Conservation (phyloP, 169 alveolate species). For the Theileria annulata region DNA sequence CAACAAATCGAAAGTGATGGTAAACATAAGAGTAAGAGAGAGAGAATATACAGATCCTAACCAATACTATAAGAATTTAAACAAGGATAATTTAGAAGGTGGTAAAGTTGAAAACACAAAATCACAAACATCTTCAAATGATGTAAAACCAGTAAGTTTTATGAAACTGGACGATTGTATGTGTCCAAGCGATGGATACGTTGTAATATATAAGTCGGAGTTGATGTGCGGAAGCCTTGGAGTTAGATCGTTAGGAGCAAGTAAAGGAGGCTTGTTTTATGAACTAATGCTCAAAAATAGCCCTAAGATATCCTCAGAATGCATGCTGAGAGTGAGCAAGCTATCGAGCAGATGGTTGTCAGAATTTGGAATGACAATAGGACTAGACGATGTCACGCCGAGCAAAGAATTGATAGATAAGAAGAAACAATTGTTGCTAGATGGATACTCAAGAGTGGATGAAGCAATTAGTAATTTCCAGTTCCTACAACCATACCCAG, state of each 20-base stretch:
- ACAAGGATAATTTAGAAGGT: not conserved
- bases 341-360: slow-evolving; percentile 94
- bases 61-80: not conserved
- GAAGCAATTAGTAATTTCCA: slow-evolving; percentile 82
- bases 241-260: slow-evolving; percentile 90
- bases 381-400: slow-evolving; percentile 97
- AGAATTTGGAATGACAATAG: slow-evolving; percentile 97
- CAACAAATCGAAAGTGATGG: slow-evolving; percentile 79
- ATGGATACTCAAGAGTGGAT: slow-evolving; percentile 88
- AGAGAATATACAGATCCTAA: slow-evolving; percentile 75
- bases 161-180: slow-evolving; percentile 40
- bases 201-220: slow-evolving; percentile 92
- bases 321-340: slow-evolving; percentile 95
- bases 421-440: slow-evolving; percentile 70
- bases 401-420: slow-evolving; percentile 58
- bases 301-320: slow-evolving; percentile 87
- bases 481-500: slow-evolving; percentile 91
- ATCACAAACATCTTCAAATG: slow-evolving; percentile 3
- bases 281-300: slow-evolving; percentile 91
- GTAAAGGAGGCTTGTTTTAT: slow-evolving; percentile 90
- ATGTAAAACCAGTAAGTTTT: not conserved
- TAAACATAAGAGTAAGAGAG: slow-evolving; percentile 88
- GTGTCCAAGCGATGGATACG: slow-evolving; percentile 93
- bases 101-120: not conserved
- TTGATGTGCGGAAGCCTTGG: slow-evolving; percentile 95